These are phyloP conservation scores for Pleurotus platypus DNA, from an alignment of 768 basidiomycete species.

Conservation along the genomic window DNA sequence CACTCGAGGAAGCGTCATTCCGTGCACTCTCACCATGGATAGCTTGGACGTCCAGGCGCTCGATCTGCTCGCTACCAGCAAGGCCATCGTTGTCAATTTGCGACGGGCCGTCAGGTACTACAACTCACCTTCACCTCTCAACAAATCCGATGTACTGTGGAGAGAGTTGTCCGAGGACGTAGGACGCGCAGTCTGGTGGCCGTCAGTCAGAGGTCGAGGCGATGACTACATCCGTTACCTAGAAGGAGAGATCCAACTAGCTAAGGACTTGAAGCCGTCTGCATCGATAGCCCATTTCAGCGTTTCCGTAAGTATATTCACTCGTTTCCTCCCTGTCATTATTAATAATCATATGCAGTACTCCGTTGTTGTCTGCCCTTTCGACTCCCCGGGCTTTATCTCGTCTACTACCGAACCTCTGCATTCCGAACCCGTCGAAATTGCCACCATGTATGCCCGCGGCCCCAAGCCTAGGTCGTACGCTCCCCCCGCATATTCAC, in stretches of 20 bases:
- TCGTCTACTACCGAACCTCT: conserved; percentile 32
- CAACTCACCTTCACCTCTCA: conserved; percentile 27
- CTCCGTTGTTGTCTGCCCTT: conserved; percentile 42
- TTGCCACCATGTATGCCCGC: conserved; percentile 47
- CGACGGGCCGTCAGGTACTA: conserved; percentile 25
- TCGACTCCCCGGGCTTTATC: conserved; percentile 34
- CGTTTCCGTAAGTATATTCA: conserved; percentile 36
- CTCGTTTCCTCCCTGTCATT: background rate
- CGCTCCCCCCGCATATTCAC: conserved; percentile 47
- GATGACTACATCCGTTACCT: conserved; percentile 34
- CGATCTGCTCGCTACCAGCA: conserved; percentile 23
- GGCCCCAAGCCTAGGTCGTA: conserved; percentile 47
- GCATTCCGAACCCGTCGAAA: conserved; percentile 47
- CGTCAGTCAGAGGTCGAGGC: conserved; percentile 26
- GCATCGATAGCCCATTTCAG: conserved; percentile 49
- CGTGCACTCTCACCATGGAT: conserved; percentile 26
- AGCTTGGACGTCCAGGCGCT: conserved; percentile 26
- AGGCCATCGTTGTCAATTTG: conserved; percentile 20
- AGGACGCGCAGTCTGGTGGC: conserved; percentile 46
- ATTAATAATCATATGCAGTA: conserved; percentile 30
- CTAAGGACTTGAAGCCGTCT: conserved; percentile 49
- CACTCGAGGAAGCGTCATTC: conserved; percentile 36
- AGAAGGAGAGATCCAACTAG: conserved; percentile 49
- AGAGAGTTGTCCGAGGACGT: conserved; percentile 42
- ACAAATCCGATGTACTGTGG: conserved; percentile 34